Evolutionary conservation across 805 yeast genomes (phyloP), one percentile per base, ranked within the genome.

Genomic region (Teunomyces stri): DNA sequence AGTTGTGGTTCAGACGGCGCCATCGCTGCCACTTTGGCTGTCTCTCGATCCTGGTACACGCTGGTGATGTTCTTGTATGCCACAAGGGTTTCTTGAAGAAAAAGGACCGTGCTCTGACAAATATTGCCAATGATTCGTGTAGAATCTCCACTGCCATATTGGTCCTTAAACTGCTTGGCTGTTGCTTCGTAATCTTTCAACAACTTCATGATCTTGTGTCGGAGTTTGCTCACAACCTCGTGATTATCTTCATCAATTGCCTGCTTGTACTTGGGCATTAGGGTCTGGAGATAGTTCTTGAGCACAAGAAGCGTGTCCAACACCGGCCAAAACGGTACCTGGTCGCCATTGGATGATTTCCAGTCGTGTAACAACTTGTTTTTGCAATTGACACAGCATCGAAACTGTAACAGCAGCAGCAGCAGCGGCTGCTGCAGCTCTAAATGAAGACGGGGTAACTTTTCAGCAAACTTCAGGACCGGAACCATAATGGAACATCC

Each of bases 401-500:
- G 62, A 7, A 87, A 60, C 34, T 15, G 34, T 15, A n/a, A 4
- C 27, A 25, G 27, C 11, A 2, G 27, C 27, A 9, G 27, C 25
- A 22, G 25, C 25, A 22, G 25, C 25, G 6, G 25, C 25, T 4
- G 21, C 25, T 2, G 20, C 20, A 22, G 46, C 1, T 62, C 57
- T 5, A 69, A 52, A 45, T 70, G 72, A 42, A 70, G 59, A n/a
- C 60, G 48, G 1, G 67, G 67, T 43, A 78, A 57, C 33, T 72
- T 64, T n/a, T 64, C 63, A 29, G 73, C 51, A 13, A 80, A 56
- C 10, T 70, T 57, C 16, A 60, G 61, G 1, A 84, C 55, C 0
- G 88, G 88, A 0, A 89, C 84, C 46, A 81, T 80, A 60, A 82
- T 80, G 0, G 97, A 89, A 62, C 99, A 92, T 16, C 56, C 50